Percentiles rank a stretch among this genome's conserved stretches.
Conservation (phyloP, 495 filamentous ascomycete genomes). For the Tuber indicum region DNA sequence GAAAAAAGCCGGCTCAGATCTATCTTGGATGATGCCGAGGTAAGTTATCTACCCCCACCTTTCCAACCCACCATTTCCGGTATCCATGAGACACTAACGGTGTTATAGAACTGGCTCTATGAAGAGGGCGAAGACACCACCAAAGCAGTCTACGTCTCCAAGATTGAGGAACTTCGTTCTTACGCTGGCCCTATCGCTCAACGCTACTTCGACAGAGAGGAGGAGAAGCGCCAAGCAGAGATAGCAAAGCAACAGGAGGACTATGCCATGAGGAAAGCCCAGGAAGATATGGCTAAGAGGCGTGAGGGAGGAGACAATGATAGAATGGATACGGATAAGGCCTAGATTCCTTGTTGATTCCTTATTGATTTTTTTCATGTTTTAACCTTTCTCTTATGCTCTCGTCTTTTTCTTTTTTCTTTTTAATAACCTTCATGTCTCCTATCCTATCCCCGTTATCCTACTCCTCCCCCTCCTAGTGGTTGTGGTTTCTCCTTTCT, state of each 20-base stretch:
- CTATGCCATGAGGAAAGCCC: conserved; percentile 66
- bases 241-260: conserved; percentile 74
- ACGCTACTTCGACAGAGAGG: conserved; percentile 88
- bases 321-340: conserved; percentile 36
- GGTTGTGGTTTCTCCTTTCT: conserved; percentile 16
- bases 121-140: conserved; percentile 94
- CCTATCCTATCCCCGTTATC: neutral
- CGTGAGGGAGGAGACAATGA: conserved; percentile 29
- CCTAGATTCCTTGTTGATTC: conserved; percentile 21
- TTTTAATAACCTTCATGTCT: conserved; percentile 13
- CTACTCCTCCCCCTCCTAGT: conserved; percentile 7
- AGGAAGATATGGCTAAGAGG: conserved; percentile 38
- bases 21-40: conserved; percentile 77
- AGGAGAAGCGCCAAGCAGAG: conserved; percentile 75
- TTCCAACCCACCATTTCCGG: conserved; percentile 4
- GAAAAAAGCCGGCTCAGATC: conserved; percentile 79
- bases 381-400: conserved; percentile 17
- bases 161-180: conserved; percentile 91
- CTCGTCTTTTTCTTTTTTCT: conserved; percentile 15
- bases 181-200: conserved; percentile 87
- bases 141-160: conserved; percentile 85
- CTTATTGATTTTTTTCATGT: conserved; percentile 17
- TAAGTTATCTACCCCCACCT: conserved; percentile 48
- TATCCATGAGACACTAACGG: conserved; percentile 5
- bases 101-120: conserved; percentile 86